phyloP scores from a whole-genome alignment of 1,284 basidiomycete genomes.

The Tetrapyrgos nigripes region DNA sequence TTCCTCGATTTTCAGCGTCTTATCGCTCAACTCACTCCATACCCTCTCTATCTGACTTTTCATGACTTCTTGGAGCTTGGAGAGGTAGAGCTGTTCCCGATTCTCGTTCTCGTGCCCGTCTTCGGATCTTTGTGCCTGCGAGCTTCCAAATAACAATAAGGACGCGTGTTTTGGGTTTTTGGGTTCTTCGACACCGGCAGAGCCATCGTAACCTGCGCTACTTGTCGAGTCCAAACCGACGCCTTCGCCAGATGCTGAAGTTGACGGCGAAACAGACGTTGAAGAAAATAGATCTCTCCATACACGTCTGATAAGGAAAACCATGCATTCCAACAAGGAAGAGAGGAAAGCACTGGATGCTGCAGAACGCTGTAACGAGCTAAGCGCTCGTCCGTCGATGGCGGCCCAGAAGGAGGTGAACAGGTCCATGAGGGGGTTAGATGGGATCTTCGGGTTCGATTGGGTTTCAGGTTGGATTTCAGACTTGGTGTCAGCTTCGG shows the following conservation, averaged over 20 bases:
- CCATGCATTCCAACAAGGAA: slow-evolving; percentile 72
- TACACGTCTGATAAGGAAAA: slow-evolving; percentile 59
- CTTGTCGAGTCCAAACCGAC: too few species aligned
- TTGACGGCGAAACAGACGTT: neutral
- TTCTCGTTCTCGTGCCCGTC: slow-evolving; percentile 12
- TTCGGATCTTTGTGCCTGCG: neutral
- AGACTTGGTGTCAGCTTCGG: too few species aligned
- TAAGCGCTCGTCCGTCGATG: slow-evolving; percentile 68
- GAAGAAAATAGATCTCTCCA: slow-evolving; percentile 20
- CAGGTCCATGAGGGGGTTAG: slow-evolving; percentile 51
- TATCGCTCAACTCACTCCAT: slow-evolving; percentile 53
- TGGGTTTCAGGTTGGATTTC: too few species aligned
- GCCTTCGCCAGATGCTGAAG: neutral
- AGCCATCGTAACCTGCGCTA: too few species aligned
- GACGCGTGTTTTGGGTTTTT: too few species aligned
- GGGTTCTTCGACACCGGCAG: too few species aligned
- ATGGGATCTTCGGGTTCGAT: too few species aligned
- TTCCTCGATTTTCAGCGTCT: slow-evolving; percentile 55
- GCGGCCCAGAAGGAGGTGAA: slow-evolving; percentile 83
- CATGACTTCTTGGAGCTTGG: too few species aligned
- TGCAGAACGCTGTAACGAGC: slow-evolving; percentile 53
- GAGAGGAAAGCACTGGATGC: slow-evolving; percentile 69
- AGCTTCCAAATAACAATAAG: neutral
- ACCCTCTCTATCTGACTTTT: slow-evolving; percentile 52
- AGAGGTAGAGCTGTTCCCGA: slow-evolving; percentile 25